phyloP scores from a whole-genome alignment of 2,329 filamentous ascomycete genomes.

The Nakataea oryzae region DNA sequence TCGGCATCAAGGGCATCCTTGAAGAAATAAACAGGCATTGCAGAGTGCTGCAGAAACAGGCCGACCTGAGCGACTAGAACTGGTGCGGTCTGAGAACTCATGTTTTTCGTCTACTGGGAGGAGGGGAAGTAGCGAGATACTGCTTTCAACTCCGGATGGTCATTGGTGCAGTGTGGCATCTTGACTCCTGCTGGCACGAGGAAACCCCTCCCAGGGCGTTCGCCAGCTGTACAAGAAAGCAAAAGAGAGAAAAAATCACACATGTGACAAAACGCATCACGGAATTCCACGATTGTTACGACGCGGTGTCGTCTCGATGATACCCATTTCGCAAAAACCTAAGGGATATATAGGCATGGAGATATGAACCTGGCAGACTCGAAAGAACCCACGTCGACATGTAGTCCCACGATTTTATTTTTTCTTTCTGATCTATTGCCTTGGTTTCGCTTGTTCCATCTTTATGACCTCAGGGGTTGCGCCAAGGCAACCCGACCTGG shows the following conservation, averaged over 20 bases:
- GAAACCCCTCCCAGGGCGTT: not conserved
- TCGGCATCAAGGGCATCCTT: constrained; percentile 76
- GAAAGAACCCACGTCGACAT: not conserved
- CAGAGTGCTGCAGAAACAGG: constrained; percentile 67
- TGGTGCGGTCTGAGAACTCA: no score
- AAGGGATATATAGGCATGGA: not conserved
- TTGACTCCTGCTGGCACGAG: not conserved
- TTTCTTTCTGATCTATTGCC: no score
- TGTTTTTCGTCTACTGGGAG: not conserved
- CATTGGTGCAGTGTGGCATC: no score
- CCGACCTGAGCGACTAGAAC: constrained; percentile 47
- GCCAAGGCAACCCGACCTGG: not conserved
- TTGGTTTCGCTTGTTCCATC: not conserved
- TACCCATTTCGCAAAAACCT: not conserved
- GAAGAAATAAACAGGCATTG: constrained; percentile 90
- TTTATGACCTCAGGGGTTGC: no score
- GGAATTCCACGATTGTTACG: not conserved
- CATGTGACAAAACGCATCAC: not conserved
- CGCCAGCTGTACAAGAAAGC: not conserved
- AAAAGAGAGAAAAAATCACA: no score
- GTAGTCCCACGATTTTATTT: not conserved
- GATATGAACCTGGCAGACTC: not conserved
- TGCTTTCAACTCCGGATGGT: not conserved
- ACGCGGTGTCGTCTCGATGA: not conserved
- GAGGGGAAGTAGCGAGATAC: not conserved